Percentiles rank a stretch among this genome's conserved stretches.
Conservation (phyloP, 225 moss, liverwort and hornwort species). For the Polytrichum formosum region DNA sequence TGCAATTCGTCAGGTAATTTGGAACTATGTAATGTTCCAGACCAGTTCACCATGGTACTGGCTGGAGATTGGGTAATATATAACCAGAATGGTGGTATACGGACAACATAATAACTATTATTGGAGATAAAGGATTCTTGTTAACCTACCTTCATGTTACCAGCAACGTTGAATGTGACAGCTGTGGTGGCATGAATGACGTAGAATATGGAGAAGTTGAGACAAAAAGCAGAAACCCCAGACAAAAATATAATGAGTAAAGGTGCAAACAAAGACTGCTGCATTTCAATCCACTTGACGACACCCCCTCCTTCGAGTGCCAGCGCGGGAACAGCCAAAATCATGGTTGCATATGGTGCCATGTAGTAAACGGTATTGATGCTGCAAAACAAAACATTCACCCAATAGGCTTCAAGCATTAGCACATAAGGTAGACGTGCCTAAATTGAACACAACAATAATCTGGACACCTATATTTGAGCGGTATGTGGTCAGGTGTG, state of each 20-base stretch:
- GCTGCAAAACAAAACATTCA: constrained; percentile 39
- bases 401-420: no score
- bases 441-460: no score
- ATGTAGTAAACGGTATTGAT: constrained; percentile 85
- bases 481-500: no score
- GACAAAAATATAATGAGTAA: constrained; percentile 61
- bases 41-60: no score
- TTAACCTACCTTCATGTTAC: constrained; percentile 70
- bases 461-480: no score
- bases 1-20: no score
- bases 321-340: constrained; percentile 62
- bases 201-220: constrained; percentile 82
- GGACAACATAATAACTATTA: no score
- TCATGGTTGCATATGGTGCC: constrained; percentile 86
- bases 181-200: constrained; percentile 87
- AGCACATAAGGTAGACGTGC: no score
- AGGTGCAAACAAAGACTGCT: constrained; percentile 32
- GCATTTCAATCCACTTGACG: constrained; percentile 34
- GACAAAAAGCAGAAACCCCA: constrained; percentile 71
- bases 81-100: not conserved
- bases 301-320: constrained; percentile 65
- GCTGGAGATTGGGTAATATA: no score
- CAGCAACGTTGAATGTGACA: constrained; percentile 81
- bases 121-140: not conserved
- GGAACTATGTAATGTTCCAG: no score